Percentiles rank a stretch among this genome's conserved stretches.
These are phyloP conservation scores for Leishmania major DNA, from an alignment of 208 protist species.

Conservation along the genomic window DNA sequence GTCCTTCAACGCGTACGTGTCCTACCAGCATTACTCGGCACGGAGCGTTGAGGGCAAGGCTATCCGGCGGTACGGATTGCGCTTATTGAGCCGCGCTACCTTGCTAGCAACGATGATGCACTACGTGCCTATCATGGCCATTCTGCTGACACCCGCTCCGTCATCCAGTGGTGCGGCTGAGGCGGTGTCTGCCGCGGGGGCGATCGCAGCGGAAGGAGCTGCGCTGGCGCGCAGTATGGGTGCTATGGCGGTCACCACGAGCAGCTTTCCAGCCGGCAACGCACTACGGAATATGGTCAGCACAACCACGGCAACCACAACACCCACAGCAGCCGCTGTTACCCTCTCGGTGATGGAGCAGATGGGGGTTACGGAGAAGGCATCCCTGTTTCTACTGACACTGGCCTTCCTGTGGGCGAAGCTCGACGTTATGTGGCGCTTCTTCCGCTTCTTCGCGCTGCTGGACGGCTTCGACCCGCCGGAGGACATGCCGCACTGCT, in stretches of 20 bases:
- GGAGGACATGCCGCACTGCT: constrained; percentile 92
- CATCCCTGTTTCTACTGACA: constrained; percentile 44
- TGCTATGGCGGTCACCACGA: background rate
- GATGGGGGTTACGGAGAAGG: constrained; percentile 21
- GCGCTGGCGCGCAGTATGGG: background rate
- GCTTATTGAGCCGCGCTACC: constrained; percentile 31
- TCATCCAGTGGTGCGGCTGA: background rate
- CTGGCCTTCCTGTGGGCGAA: constrained; percentile 92
- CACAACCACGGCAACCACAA: background rate
- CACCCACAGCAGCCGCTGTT: background rate
- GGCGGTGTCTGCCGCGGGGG: background rate
- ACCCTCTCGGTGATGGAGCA: constrained; percentile 20
- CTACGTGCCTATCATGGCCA: constrained; percentile 57
- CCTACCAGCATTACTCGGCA: constrained; percentile 53
- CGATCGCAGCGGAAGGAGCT: background rate
- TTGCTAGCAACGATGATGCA: constrained; percentile 48
- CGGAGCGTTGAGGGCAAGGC: constrained; percentile 22
- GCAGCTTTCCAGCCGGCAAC: background rate
- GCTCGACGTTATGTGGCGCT: constrained; percentile 91
- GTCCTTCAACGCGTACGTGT: constrained; percentile 89
- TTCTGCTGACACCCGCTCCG: constrained; percentile 30
- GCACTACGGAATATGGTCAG: background rate
- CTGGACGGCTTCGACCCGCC: constrained; percentile 86
- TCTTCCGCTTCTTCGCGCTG: constrained; percentile 83
- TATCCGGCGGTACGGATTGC: constrained; percentile 42